phyloP scores from a whole-genome alignment of 2,329 filamentous ascomycete genomes.

The Knufia fluminis region DNA sequence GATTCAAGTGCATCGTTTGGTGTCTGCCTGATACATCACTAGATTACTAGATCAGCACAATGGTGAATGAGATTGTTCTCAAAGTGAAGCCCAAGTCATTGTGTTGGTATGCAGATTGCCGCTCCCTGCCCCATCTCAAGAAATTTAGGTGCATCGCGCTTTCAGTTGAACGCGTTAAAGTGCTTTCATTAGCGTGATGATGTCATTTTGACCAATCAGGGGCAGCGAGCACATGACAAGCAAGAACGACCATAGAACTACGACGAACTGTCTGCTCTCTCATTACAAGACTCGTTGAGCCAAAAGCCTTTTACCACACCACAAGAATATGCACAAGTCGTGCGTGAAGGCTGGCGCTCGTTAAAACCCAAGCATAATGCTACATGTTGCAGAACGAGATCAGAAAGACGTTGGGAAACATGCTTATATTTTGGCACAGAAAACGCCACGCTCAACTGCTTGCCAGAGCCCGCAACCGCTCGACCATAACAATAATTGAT shows the following conservation, averaged over 20 bases:
- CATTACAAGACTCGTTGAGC: neutral
- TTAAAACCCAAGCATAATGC: too few species aligned
- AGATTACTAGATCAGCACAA: neutral
- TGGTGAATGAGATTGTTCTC: neutral
- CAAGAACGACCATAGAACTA: neutral
- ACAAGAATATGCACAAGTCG: too few species aligned
- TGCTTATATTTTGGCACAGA: neutral
- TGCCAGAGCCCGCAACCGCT: neutral
- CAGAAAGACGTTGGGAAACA: neutral
- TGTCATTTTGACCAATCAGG: neutral
- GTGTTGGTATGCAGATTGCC: neutral
- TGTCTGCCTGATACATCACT: neutral
- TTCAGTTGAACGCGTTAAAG: conserved; percentile 1
- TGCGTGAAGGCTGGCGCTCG: too few species aligned
- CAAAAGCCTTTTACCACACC: too few species aligned
- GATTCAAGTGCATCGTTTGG: neutral
- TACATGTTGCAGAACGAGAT: too few species aligned
- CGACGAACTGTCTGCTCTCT: neutral
- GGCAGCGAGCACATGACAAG: neutral
- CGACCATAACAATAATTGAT: neutral
- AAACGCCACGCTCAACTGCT: conserved; percentile 3
- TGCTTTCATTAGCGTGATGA: neutral
- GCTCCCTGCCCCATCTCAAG: neutral
- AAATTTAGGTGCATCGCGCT: conserved; percentile 3
- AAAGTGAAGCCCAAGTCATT: neutral